A percentile compares a stretch with the other conserved stretches of the same genome.
These are phyloP conservation scores for Piromyces sp. DNA, from an alignment of 192 early-diverging fungal species.

Conservation along the genomic window DNA sequence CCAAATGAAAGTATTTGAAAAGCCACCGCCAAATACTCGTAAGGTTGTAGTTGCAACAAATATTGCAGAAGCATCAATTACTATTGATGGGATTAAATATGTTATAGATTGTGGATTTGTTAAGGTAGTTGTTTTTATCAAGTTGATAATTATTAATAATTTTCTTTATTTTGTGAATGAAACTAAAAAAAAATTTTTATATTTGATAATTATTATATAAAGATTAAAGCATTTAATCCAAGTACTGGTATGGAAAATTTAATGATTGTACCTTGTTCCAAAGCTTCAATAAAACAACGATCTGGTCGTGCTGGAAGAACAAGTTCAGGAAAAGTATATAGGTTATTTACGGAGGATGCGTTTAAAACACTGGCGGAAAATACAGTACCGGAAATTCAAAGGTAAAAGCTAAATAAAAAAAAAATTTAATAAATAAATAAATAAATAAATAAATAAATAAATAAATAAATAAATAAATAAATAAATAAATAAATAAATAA, in stretches of 20 bases:
- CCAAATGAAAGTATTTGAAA: conserved; percentile 46
- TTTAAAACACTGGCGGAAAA: conserved; percentile 9
- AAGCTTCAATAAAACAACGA: conserved; percentile 22
- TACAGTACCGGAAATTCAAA: conserved; percentile 29
- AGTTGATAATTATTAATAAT: too few species aligned
- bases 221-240: conserved; percentile 25
- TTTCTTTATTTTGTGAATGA: too few species aligned
- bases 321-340: conserved; percentile 27
- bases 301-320: conserved; percentile 27
- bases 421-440: too few species aligned
- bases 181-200: too few species aligned
- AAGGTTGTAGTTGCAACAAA: conserved; percentile 84
- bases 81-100: conserved; percentile 54
- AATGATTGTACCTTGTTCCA: conserved; percentile 16
- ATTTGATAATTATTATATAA: too few species aligned
- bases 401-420: too few species aligned
- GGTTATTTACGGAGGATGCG: conserved; percentile 23
- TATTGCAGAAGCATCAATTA: conserved; percentile 70
- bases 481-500: too few species aligned
- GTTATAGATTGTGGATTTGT: conserved; percentile 69
- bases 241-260: conserved; percentile 17
- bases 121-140: conserved; percentile 29
- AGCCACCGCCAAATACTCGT: conserved; percentile 27
- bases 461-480: too few species aligned
- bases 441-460: not conserved